Evolutionary conservation across 495 filamentous ascomycete genomes (phyloP).

Genomic region (Aspergillus affinis): DNA sequence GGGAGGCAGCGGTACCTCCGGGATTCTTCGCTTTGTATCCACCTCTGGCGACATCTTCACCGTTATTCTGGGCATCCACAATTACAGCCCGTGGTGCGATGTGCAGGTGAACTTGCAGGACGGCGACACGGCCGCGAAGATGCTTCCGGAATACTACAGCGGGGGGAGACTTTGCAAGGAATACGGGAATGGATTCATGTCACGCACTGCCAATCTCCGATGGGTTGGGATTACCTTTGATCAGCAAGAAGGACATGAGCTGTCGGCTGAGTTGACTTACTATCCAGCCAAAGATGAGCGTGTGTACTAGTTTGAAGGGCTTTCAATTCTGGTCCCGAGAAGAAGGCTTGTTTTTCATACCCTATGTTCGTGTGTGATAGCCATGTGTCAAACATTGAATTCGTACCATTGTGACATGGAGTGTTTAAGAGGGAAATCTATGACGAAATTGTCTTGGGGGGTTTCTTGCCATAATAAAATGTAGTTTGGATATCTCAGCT

Average conservation of each 20-base stretch:
- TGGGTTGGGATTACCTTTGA: conserved; percentile 1
- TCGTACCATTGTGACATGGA: no score
- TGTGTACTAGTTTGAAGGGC: conserved; percentile 1
- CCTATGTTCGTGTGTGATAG: no score
- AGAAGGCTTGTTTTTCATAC: no score
- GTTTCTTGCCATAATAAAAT: no score
- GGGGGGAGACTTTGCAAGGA: conserved; percentile 4
- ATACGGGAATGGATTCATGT: neutral
- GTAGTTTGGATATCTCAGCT: no score
- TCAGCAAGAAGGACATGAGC: neutral
- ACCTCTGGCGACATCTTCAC: conserved; percentile 7
- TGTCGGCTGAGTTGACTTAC: conserved; percentile 1
- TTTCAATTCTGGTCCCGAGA: no score
- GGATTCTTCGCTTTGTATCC: conserved; percentile 6
- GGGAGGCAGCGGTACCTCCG: conserved; percentile 13
- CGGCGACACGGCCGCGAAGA: conserved; percentile 5
- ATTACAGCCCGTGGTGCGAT: conserved; percentile 8
- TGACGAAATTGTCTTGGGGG: no score
- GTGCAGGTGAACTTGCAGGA: conserved; percentile 1
- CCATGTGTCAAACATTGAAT: no score
- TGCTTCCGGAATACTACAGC: conserved; percentile 11
- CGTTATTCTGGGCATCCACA: conserved; percentile 10
- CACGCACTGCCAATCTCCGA: neutral
- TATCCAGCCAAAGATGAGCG: neutral
- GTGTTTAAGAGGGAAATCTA: no score